phyloP scores from a whole-genome alignment of 2,329 filamentous ascomycete genomes.

The Botryotinia globosa region DNA sequence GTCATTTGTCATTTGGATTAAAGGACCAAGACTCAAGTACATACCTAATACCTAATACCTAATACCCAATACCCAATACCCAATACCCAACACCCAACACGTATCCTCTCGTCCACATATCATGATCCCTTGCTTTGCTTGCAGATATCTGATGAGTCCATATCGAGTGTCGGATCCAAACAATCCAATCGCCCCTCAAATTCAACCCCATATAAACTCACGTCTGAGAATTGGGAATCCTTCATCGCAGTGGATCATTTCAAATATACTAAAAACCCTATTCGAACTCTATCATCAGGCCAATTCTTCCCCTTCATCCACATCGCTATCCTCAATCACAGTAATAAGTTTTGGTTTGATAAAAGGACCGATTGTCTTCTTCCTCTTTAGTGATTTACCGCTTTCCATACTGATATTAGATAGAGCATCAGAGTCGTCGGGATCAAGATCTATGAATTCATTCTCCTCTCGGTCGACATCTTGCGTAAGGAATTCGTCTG shows the following conservation, averaged over 20 bases:
- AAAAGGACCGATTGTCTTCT: constrained; percentile 21
- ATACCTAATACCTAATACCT: too few relatives aligned
- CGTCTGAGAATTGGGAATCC: neutral
- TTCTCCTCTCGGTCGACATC: neutral
- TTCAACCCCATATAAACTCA: neutral
- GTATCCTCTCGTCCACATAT: neutral
- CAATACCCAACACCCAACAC: too few relatives aligned
- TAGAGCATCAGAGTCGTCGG: constrained; percentile 28
- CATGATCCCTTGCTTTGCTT: neutral
- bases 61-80: too few relatives aligned
- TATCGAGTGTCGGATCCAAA: neutral
- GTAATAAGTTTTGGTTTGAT: constrained; percentile 31
- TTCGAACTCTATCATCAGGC: too few relatives aligned
- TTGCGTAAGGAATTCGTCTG: neutral
- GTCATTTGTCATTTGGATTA: too few relatives aligned
- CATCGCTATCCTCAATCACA: constrained; percentile 56
- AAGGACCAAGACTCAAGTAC: too few relatives aligned
- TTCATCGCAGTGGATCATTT: neutral
- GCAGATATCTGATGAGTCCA: neutral
- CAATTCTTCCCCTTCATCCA: constrained; percentile 41
- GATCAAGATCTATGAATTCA: constrained; percentile 19
- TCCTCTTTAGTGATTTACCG: constrained; percentile 17
- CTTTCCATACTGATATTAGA: constrained; percentile 28
- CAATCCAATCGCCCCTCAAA: neutral
- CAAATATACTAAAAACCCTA: neutral